Percentiles rank a stretch among this genome's conserved stretches.
Evolutionary conservation across 257 asterid genomes (phyloP).

Genomic region (Paulownia fortunei): DNA sequence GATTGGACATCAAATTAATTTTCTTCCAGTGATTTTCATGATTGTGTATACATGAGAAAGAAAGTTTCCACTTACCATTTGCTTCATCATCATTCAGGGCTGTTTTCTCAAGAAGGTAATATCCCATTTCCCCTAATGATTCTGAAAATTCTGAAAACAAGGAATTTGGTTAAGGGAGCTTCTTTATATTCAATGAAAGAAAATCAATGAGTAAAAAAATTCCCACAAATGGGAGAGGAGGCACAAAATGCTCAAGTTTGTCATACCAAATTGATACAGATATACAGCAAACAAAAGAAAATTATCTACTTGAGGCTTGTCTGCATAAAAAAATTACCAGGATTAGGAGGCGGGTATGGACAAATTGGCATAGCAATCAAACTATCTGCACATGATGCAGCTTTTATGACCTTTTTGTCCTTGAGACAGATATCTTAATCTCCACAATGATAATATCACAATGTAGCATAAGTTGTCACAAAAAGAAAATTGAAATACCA

Average conservation of each 20-base stretch:
- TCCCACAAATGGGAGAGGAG: neutral
- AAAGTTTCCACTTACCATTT: constrained; percentile 56
- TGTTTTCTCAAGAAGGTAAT: constrained; percentile 79
- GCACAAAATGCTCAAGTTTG: neutral
- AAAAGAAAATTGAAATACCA: neutral
- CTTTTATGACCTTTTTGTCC: neutral
- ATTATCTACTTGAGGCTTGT: neutral
- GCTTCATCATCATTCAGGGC: constrained; percentile 74
- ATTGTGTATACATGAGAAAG: constrained; percentile 8
- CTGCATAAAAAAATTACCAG: too few relatives aligned
- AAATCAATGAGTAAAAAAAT: neutral
- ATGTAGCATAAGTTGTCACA: neutral
- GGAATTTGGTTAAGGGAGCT: neutral
- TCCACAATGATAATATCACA: neutral
- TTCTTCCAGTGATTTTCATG: neutral
- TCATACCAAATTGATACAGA: neutral
- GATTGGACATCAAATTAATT: neutral
- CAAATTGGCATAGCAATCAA: neutral
- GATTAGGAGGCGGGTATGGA: neutral
- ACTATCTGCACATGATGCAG: neutral
- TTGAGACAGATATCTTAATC: neutral
- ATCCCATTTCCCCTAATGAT: constrained; percentile 72
- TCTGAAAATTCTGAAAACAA: constrained; percentile 67
- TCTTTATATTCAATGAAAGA: neutral
- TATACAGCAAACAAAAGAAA: neutral